Evolutionary conservation across 345 rosid genomes (phyloP).

Genomic region (Linum usitatissimum): DNA sequence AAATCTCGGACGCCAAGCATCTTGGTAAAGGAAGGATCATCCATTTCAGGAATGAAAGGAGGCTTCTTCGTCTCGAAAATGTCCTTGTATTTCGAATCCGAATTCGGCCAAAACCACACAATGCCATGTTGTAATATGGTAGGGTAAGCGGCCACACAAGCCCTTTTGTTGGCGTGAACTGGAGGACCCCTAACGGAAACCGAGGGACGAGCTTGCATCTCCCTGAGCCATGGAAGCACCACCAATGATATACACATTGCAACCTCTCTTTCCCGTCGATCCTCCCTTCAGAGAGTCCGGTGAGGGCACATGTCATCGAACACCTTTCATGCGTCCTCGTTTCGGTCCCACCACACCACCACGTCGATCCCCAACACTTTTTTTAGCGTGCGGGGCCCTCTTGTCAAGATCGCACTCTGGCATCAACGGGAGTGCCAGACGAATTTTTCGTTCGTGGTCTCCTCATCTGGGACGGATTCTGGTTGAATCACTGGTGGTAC

Average conservation of each 20-base stretch:
- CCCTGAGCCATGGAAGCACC: slow-evolving; percentile 7
- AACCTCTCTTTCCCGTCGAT: slow-evolving; percentile 2
- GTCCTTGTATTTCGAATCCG: neutral
- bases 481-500: neutral
- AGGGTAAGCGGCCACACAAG: slow-evolving; percentile 2
- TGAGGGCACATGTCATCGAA: slow-evolving; percentile 9
- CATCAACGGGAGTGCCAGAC: slow-evolving; percentile 5
- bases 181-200: slow-evolving; percentile 1
- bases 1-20: neutral
- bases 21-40: slow-evolving; percentile 7
- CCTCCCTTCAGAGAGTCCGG: slow-evolving; percentile 7
- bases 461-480: too few relatives aligned
- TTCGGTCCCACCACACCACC: slow-evolving; percentile 9
- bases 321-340: slow-evolving; percentile 3
- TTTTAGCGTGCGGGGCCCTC: slow-evolving; percentile 5
- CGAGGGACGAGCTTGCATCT: slow-evolving; percentile 3
- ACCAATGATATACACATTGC: slow-evolving; percentile 6
- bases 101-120: slow-evolving; percentile 9
- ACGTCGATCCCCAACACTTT: slow-evolving; percentile 3
- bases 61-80: neutral
- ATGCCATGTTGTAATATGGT: slow-evolving; percentile 2
- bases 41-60: slow-evolving; percentile 5
- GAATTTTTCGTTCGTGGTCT: neutral
- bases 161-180: slow-evolving; percentile 2
- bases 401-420: slow-evolving; percentile 9